Evolutionary conservation across 2,329 filamentous ascomycete genomes (phyloP).

Genomic region (Ophiostoma angusticollis): DNA sequence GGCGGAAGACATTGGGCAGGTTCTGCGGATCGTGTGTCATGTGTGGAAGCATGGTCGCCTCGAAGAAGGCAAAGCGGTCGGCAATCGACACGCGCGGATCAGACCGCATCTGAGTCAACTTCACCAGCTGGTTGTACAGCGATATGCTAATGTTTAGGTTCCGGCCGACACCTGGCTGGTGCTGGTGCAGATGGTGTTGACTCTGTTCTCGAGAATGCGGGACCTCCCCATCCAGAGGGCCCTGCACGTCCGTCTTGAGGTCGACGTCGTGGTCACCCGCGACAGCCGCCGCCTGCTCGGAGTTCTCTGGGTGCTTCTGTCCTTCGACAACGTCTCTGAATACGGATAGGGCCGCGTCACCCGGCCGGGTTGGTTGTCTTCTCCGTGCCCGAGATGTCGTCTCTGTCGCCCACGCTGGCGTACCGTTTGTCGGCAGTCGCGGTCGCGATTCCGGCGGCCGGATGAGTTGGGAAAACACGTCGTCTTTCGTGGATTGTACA

Average conservation of each 20-base stretch:
- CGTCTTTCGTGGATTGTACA: no score
- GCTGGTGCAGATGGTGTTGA: neutral
- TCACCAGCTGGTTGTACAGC: constrained; percentile 19
- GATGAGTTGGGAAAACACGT: no score
- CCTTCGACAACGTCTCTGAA: constrained; percentile 15
- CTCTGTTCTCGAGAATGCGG: no score
- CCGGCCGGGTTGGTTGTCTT: neutral
- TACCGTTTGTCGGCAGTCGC: neutral
- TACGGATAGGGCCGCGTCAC: constrained; percentile 12
- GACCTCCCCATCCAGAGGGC: no score
- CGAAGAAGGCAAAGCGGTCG: constrained; percentile 22
- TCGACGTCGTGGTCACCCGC: no score
- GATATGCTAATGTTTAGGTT: constrained; percentile 10
- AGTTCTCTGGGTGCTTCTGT: neutral
- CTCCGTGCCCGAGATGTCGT: neutral
- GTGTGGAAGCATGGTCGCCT: constrained; percentile 20
- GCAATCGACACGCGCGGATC: constrained; percentile 12
- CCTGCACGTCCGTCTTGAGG: no score
- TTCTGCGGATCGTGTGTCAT: constrained; percentile 15
- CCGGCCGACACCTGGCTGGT: constrained; percentile 4
- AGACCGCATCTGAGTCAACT: constrained; percentile 19
- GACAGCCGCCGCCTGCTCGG: neutral
- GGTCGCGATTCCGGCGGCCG: no score
- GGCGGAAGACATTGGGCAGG: constrained; percentile 21
- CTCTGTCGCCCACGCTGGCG: neutral